Percentiles rank a stretch among this genome's conserved stretches.
Evolutionary conservation across 768 basidiomycete species (phyloP).

Genomic region (Podaxis sp.): DNA sequence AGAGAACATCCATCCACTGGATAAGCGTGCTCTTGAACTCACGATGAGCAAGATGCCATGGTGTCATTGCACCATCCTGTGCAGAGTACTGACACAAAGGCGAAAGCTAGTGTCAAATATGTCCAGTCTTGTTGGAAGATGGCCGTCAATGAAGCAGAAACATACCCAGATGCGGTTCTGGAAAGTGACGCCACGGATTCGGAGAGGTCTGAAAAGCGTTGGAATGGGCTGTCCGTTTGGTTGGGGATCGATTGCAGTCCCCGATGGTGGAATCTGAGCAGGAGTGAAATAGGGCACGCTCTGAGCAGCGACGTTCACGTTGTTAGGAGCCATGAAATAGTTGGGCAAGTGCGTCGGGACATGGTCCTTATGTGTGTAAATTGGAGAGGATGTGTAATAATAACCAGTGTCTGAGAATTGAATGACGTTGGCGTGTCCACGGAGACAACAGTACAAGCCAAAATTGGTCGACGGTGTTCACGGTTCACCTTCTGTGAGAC

Average conservation of each 20-base stretch:
- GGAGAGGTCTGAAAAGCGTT: conserved; percentile 50
- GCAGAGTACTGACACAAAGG: conserved; percentile 63
- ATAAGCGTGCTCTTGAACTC: conserved; percentile 33
- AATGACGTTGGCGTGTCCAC: too few species aligned
- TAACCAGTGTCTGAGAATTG: too few species aligned
- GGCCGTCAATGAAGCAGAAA: background rate
- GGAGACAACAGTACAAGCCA: too few species aligned
- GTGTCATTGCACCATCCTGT: conserved; percentile 46
- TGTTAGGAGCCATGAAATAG: background rate
- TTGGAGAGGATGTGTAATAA: too few species aligned
- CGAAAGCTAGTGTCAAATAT: conserved; percentile 34
- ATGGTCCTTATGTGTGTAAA: too few species aligned
- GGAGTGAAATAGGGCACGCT: conserved; percentile 47
- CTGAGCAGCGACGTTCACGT: conserved; percentile 37
- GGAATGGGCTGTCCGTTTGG: conserved; percentile 34
- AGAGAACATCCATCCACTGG: background rate
- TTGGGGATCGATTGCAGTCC: conserved; percentile 41
- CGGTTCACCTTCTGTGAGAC: too few species aligned
- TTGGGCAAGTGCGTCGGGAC: too few species aligned
- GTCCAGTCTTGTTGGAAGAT: too few species aligned
- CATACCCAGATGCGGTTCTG: conserved; percentile 49
- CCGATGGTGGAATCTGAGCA: conserved; percentile 41
- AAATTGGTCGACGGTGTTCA: too few species aligned
- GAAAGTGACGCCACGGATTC: conserved; percentile 49
- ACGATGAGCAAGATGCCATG: conserved; percentile 64